A percentile compares a stretch with the other conserved stretches of the same genome.
These are phyloP conservation scores for Angophora floribunda DNA, from an alignment of 345 rosid genomes.

Conservation along the genomic window DNA sequence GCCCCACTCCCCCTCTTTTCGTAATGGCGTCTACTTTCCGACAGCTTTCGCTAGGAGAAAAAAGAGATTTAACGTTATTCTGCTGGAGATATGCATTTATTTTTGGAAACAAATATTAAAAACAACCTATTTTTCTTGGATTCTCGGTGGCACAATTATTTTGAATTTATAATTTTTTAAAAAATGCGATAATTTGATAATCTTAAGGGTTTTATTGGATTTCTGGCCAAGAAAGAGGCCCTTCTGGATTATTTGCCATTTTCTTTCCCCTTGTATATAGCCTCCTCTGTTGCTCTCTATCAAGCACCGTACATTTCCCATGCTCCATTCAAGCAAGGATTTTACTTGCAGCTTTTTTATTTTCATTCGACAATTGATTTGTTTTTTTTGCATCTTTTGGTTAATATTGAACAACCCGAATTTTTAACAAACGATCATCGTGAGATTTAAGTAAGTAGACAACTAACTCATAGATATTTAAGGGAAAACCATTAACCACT, in stretches of 20 bases:
- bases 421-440: too few species aligned
- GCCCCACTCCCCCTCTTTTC: not conserved
- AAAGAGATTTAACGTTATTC: not conserved
- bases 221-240: not conserved
- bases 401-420: accelerated
- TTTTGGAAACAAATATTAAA: not conserved
- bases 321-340: not conserved
- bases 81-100: not conserved
- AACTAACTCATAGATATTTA: not conserved
- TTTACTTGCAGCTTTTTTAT: not conserved
- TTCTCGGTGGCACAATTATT: not conserved
- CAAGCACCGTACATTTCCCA: not conserved
- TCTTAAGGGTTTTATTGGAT: not conserved
- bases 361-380: too few species aligned
- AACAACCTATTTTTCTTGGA: not conserved
- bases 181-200: not conserved
- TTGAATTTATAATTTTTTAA: not conserved
- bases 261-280: not conserved
- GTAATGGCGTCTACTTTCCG: not conserved
- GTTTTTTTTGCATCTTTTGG: too few species aligned
- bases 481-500: too few species aligned
- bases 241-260: not conserved
- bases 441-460: not conserved
- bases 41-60: not conserved
- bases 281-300: accelerated